Percentiles rank a stretch among this genome's conserved stretches.
These are phyloP conservation scores for Thozetella sp. DNA, from an alignment of 495 filamentous ascomycete species.

Conservation along the genomic window DNA sequence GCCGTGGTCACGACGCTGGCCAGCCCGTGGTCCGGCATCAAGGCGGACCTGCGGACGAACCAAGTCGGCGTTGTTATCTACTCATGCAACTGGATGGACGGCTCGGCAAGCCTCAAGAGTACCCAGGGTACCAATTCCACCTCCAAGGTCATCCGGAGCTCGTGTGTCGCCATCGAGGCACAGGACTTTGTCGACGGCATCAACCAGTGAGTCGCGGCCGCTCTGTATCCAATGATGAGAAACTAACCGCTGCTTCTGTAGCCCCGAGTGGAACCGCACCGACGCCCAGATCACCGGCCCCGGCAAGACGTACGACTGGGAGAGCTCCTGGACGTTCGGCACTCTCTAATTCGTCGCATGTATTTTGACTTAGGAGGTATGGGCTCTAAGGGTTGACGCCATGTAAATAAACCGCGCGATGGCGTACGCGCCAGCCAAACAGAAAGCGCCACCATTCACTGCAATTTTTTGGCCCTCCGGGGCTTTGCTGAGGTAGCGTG, in stretches of 20 bases:
- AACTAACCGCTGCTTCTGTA: slow-evolving; percentile 13
- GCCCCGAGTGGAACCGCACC: slow-evolving; percentile 69
- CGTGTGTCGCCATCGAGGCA: slow-evolving; percentile 63
- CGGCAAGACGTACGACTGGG: slow-evolving; percentile 44
- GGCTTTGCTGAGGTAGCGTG: no score
- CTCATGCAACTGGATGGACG: slow-evolving; percentile 71
- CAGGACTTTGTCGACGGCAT: slow-evolving; percentile 78
- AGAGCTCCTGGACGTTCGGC: slow-evolving; percentile 52
- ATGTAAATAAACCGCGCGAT: no score
- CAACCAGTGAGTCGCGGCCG: slow-evolving; percentile 56
- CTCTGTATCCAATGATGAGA: slow-evolving; percentile 15
- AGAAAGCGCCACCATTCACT: no score
- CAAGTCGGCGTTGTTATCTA: slow-evolving; percentile 74
- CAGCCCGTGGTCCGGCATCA: slow-evolving; percentile 66
- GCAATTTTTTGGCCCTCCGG: no score
- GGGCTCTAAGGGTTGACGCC: no score
- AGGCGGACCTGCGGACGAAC: slow-evolving; percentile 69
- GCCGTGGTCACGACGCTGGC: slow-evolving; percentile 59
- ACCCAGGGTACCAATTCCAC: slow-evolving; percentile 62
- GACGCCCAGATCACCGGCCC: slow-evolving; percentile 61
- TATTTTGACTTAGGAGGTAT: no score
- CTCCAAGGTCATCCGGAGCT: slow-evolving; percentile 52
- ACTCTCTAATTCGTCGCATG: slow-evolving; percentile 26
- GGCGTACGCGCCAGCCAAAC: no score
- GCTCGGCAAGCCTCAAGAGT: slow-evolving; percentile 56